phyloP scores from a whole-genome alignment of 2,329 filamentous ascomycete genomes.

The Phialophora chinensis region DNA sequence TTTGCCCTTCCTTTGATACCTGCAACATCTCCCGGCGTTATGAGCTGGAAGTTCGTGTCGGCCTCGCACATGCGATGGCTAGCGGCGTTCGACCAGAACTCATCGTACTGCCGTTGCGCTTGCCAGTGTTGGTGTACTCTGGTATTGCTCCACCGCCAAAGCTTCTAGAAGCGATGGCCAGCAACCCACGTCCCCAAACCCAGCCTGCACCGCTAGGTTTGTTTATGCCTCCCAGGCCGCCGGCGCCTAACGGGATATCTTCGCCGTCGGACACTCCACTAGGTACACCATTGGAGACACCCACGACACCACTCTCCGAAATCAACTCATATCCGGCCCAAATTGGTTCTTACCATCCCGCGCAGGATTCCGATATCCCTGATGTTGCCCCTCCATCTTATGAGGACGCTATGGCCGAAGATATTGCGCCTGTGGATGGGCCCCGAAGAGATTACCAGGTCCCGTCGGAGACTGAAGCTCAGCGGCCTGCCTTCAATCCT shows the following conservation, averaged over 20 bases:
- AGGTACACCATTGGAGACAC: slow-evolving; percentile 18
- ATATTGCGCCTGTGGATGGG: slow-evolving; percentile 74
- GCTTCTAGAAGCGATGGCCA: slow-evolving; percentile 62
- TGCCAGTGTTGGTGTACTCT: slow-evolving; percentile 82
- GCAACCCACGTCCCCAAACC: slow-evolving; percentile 42
- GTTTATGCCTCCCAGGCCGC: slow-evolving; percentile 17
- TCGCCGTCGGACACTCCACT: slow-evolving; percentile 16
- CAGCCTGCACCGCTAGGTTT: slow-evolving; percentile 34
- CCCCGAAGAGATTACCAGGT: slow-evolving; percentile 61
- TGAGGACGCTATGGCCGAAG: slow-evolving; percentile 86
- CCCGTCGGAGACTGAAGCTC: slow-evolving; percentile 12
- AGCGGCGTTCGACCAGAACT: slow-evolving; percentile 67
- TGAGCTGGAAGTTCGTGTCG: slow-evolving; percentile 80
- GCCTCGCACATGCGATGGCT: slow-evolving; percentile 73
- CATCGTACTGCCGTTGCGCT: slow-evolving; percentile 77
- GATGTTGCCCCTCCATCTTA: slow-evolving; percentile 93
- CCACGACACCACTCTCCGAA: slow-evolving; percentile 23
- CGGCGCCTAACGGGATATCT: slow-evolving; percentile 11
- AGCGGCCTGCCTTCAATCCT: slow-evolving; percentile 33
- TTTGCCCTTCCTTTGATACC: slow-evolving; percentile 83
- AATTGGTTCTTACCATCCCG: slow-evolving; percentile 17
- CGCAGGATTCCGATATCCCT: slow-evolving; percentile 28
- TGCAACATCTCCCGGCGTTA: slow-evolving; percentile 87
- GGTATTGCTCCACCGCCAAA: slow-evolving; percentile 81
- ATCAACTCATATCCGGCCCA: slow-evolving; percentile 27